These are phyloP conservation scores for Hamamelis virginiana DNA, from an alignment of 164 flowering plant genomes.

Conservation along the genomic window DNA sequence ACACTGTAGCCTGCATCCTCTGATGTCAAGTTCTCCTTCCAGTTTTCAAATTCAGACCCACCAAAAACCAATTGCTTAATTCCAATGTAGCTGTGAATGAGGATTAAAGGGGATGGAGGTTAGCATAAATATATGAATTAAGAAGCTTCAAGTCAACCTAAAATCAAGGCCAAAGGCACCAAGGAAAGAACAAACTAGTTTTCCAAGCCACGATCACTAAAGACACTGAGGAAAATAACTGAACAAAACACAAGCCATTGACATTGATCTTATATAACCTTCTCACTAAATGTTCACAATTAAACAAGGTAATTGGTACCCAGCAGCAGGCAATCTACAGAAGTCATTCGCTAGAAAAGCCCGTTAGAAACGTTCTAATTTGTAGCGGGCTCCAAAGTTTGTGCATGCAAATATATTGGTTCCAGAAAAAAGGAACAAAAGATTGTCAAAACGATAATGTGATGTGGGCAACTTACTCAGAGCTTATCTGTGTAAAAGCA, in stretches of 20 bases:
- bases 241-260: too few relatives aligned
- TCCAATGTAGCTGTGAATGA: constrained; percentile 61
- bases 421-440: neutral
- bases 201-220: neutral
- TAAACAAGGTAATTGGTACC: neutral
- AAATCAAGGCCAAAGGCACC: neutral
- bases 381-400: neutral
- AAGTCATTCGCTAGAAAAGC: neutral
- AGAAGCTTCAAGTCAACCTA: neutral
- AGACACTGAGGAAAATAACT: too few relatives aligned
- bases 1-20: constrained; percentile 78
- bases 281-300: neutral
- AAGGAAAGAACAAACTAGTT: neutral
- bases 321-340: neutral
- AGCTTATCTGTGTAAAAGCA: constrained; percentile 87
- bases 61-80: constrained; percentile 88
- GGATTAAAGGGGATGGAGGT: neutral
- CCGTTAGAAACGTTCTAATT: neutral
- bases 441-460: neutral
- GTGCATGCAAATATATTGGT: neutral
- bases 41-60: constrained; percentile 74
- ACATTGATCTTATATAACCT: too few relatives aligned
- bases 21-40: constrained; percentile 70
- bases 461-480: constrained; percentile 62
- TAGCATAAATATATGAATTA: neutral